phyloP scores from a whole-genome alignment of 495 filamentous ascomycete species.

The Rusavskia elegans region DNA sequence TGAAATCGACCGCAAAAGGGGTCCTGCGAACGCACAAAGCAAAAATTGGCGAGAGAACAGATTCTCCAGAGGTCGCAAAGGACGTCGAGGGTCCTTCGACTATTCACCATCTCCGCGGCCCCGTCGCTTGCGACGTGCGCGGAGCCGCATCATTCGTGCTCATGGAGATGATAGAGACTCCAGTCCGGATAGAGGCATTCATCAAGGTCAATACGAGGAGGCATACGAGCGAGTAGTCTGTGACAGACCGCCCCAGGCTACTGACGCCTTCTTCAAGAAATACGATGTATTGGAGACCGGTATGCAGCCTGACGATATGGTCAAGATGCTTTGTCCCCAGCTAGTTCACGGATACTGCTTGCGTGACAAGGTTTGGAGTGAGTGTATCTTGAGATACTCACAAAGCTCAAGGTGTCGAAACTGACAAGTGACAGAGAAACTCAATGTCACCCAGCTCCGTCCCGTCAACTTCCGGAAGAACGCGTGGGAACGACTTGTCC shows the following conservation, averaged over 20 bases:
- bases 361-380: constrained; percentile 13
- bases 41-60: constrained; percentile 10
- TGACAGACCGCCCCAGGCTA: constrained; percentile 2
- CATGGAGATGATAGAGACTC: background rate
- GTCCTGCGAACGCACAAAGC: constrained; percentile 7
- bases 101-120: background rate
- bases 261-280: constrained; percentile 2
- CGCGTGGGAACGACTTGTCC: constrained; percentile 40
- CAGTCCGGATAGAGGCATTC: background rate
- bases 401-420: background rate
- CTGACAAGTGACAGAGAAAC: constrained; percentile 1
- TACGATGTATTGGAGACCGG: constrained; percentile 5
- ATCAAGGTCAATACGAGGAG: constrained; percentile 1
- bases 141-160: background rate
- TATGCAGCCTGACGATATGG: constrained; percentile 4
- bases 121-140: background rate
- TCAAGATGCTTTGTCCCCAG: constrained; percentile 9
- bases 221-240: background rate
- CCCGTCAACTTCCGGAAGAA: constrained; percentile 13
- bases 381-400: background rate
- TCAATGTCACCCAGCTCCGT: constrained; percentile 9
- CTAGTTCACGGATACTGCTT: constrained; percentile 11
- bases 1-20: constrained; percentile 9
- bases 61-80: background rate
- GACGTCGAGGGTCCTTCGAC: background rate